Percentiles rank a stretch among this genome's conserved stretches.
phyloP scores from a whole-genome alignment of 768 basidiomycete species.

The Serendipita sp. region DNA sequence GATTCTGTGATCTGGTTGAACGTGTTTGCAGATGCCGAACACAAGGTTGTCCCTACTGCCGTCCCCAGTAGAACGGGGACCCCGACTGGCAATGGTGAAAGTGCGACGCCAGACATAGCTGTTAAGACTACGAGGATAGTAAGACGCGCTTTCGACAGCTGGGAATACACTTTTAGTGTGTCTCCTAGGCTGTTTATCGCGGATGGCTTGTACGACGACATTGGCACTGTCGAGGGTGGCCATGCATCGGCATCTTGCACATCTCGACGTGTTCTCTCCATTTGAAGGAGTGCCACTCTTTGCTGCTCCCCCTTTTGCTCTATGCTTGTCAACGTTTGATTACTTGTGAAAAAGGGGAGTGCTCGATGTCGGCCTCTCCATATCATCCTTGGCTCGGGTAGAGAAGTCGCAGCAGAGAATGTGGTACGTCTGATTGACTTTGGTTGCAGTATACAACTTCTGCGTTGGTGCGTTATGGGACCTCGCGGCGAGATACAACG shows the following conservation, averaged over 20 bases:
- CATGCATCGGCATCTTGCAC: neutral
- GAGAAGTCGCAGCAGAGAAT: no score
- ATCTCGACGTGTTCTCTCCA: neutral
- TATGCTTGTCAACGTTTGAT: neutral
- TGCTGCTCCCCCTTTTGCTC: neutral
- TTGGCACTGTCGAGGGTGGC: neutral
- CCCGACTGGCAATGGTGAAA: constrained; percentile 76
- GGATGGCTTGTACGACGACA: constrained; percentile 5
- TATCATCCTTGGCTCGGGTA: no score
- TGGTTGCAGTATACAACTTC: no score
- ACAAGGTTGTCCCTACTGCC: constrained; percentile 77
- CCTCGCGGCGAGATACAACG: no score
- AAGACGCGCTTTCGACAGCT: constrained; percentile 75
- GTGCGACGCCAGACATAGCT: constrained; percentile 81
- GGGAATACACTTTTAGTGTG: constrained; percentile 46
- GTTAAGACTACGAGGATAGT: constrained; percentile 75
- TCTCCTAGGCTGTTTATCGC: constrained; percentile 28
- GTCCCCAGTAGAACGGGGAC: constrained; percentile 75
- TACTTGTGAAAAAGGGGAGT: constrained; percentile 3
- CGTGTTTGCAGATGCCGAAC: constrained; percentile 85
- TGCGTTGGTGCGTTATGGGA: no score
- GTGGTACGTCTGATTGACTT: no score
- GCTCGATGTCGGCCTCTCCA: no score
- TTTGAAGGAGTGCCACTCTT: neutral
- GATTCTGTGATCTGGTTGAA: constrained; percentile 92